These are phyloP conservation scores for Polygonum aviculare DNA, from an alignment of 148 eudicot species.

Conservation along the genomic window DNA sequence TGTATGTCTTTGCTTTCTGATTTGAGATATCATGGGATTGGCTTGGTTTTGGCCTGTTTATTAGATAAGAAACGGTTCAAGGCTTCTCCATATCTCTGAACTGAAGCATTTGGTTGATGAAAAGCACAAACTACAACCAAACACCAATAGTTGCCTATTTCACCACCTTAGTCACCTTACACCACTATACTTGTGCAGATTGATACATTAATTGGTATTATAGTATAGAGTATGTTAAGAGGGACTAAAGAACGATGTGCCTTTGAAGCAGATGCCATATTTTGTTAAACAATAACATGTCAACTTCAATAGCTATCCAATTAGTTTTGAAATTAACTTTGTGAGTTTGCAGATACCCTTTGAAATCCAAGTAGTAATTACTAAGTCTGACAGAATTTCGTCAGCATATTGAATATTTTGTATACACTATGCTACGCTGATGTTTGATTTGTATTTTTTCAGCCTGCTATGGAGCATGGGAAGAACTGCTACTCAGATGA, in stretches of 20 bases:
- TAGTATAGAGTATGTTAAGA: not conserved
- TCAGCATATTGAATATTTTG: not conserved
- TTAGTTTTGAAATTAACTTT: not conserved
- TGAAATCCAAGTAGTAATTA: not conserved
- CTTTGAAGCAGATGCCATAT: not conserved
- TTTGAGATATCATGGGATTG: not conserved
- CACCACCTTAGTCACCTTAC: not conserved
- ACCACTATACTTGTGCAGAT: not conserved
- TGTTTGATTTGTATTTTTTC: not conserved
- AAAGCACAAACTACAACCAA: not conserved
- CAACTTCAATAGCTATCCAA: not conserved
- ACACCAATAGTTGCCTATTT: not conserved
- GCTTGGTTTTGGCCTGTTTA: not conserved
- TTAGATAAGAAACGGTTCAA: not conserved
- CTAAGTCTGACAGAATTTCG: not conserved
- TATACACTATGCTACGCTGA: not conserved
- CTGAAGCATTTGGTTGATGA: not conserved
- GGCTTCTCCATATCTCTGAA: not conserved
- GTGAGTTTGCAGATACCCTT: not conserved
- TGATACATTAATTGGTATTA: not conserved
- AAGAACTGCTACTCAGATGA: constrained; percentile 12
- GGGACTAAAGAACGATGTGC: not conserved
- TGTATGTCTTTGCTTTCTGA: not conserved
- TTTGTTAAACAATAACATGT: not conserved
- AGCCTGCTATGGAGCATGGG: constrained; percentile 14